Conservation (phyloP, 345 rosid genomes). For the Linum lewisii region DNA sequence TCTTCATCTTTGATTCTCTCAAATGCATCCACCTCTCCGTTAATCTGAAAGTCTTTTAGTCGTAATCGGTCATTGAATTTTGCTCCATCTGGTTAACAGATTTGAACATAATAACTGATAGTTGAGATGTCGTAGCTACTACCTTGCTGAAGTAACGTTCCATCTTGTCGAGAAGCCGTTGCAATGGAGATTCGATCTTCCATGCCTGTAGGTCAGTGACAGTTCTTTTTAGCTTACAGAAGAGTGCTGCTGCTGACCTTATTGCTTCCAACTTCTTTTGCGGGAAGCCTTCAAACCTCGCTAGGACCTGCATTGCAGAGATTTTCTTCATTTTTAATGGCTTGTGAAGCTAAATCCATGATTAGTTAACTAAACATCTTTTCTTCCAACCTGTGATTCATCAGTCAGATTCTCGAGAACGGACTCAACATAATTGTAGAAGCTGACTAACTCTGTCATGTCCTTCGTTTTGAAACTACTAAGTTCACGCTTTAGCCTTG, state of each 20-base stretch:
- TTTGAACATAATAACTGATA: background rate
- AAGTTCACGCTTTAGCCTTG: conserved; percentile 42
- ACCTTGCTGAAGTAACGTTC: conserved; percentile 16
- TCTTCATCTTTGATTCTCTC: conserved; percentile 15
- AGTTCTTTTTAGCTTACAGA: conserved; percentile 10
- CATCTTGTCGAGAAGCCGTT: conserved; percentile 9
- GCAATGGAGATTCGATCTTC: conserved; percentile 9
- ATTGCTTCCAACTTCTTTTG: conserved; percentile 18
- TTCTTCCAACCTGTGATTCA: conserved; percentile 65
- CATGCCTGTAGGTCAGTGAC: conserved; percentile 11
- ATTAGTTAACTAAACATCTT: background rate
- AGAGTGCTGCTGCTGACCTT: conserved; percentile 16
- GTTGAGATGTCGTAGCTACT: background rate
- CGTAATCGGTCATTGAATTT: background rate
- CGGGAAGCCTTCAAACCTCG: conserved; percentile 19
- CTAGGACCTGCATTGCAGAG: conserved; percentile 11
- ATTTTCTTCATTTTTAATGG: background rate
- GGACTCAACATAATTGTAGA: conserved; percentile 64
- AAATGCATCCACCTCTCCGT: conserved; percentile 13
- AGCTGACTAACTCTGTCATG: conserved; percentile 61
- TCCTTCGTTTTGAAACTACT: conserved; percentile 61
- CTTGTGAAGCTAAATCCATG: background rate
- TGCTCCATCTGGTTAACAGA: background rate
- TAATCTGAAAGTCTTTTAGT: conserved; percentile 6
- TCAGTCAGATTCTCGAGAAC: conserved; percentile 75